Percentiles rank a stretch among this genome's conserved stretches.
Conservation (phyloP, 768 basidiomycete genomes). For the Trametes maxima region DNA sequence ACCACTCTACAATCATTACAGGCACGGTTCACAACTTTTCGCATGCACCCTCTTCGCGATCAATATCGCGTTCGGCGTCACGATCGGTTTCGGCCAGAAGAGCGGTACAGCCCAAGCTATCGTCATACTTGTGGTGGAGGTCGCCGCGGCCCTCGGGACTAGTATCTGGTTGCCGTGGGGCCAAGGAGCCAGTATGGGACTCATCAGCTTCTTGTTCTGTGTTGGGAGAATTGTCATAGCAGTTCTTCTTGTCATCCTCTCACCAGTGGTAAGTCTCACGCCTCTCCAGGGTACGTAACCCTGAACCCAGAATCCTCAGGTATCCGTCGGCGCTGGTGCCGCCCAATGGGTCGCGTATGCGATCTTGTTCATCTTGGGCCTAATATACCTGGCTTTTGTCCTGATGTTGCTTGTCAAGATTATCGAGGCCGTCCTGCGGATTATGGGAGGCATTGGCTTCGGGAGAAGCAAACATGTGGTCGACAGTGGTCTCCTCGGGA, state of each 20-base stretch:
- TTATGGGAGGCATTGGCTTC: slow-evolving; percentile 78
- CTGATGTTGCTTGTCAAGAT: slow-evolving; percentile 86
- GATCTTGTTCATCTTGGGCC: slow-evolving; percentile 77
- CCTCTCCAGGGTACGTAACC: slow-evolving; percentile 15
- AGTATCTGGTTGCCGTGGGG: slow-evolving; percentile 98
- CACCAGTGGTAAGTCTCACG: slow-evolving; percentile 71
- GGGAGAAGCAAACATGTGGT: slow-evolving; percentile 78
- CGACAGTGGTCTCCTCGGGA: slow-evolving; percentile 88
- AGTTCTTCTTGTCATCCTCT: slow-evolving; percentile 87
- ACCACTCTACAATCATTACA: slow-evolving; percentile 93
- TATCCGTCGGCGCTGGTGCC: slow-evolving; percentile 78
- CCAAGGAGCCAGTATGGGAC: slow-evolving; percentile 94
- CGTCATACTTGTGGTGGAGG: slow-evolving; percentile 87
- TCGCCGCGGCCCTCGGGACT: slow-evolving; percentile 83
- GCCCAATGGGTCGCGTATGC: slow-evolving; percentile 95
- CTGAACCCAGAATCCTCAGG: slow-evolving; percentile 47
- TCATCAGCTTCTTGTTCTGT: slow-evolving; percentile 91
- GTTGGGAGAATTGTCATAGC: slow-evolving; percentile 89
- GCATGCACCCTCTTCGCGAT: slow-evolving; percentile 77
- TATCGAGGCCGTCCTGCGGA: slow-evolving; percentile 78
- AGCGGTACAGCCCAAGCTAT: slow-evolving; percentile 93
- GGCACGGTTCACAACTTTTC: slow-evolving; percentile 89
- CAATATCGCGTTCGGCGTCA: slow-evolving; percentile 81
- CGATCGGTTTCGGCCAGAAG: slow-evolving; percentile 86
- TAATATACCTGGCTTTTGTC: slow-evolving; percentile 83